Conservation (phyloP, 345 rosid genomes). For the Salix koriyanagi region DNA sequence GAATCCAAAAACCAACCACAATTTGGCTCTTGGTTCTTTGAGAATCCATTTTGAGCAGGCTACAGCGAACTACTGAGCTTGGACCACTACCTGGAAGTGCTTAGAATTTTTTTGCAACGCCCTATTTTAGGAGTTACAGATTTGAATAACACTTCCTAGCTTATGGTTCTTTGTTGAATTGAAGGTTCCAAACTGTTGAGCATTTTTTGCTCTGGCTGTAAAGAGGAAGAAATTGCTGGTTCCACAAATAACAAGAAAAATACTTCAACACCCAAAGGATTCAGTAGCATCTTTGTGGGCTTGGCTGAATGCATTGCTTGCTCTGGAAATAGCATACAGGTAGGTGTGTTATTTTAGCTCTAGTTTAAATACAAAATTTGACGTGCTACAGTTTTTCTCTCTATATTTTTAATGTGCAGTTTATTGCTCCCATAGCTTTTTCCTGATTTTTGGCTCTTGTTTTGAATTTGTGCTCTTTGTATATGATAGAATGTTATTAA, state of each 20-base stretch:
- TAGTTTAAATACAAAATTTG: neutral
- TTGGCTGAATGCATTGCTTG: conserved; percentile 67
- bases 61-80: neutral
- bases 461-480: neutral
- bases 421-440: neutral
- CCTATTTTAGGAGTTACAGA: neutral
- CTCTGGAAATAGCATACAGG: conserved; percentile 41
- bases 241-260: conserved; percentile 29
- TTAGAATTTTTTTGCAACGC: neutral
- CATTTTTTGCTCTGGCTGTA: conserved; percentile 45
- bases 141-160: neutral
- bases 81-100: neutral
- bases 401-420: neutral
- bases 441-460: neutral
- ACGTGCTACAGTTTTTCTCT: neutral
- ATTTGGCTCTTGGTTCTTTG: neutral
- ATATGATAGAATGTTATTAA: neutral
- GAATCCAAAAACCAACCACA: neutral
- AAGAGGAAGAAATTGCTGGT: conserved; percentile 27
- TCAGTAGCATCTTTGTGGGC: conserved; percentile 49
- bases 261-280: conserved; percentile 22
- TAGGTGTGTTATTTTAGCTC: conserved; percentile 16
- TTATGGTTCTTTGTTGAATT: conserved; percentile 17
- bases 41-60: neutral
- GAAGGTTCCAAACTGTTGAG: conserved; percentile 63